These are phyloP conservation scores for Dendrothele bispora DNA, from an alignment of 768 basidiomycete genomes.

Conservation along the genomic window DNA sequence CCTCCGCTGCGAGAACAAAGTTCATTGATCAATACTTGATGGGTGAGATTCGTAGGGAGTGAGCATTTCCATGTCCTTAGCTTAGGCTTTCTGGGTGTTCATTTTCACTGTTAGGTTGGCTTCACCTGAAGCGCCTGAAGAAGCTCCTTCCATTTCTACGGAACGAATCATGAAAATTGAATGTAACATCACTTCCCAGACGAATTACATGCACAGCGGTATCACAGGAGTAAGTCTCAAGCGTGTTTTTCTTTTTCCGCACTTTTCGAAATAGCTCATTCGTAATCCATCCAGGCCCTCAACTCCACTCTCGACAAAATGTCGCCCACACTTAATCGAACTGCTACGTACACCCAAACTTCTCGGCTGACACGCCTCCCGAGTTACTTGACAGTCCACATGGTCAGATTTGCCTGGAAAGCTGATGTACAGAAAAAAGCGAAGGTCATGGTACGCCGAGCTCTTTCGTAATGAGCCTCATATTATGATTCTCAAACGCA, in stretches of 20 bases:
- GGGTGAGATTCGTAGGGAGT: constrained; percentile 76
- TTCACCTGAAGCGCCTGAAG: constrained; percentile 71
- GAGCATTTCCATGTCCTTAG: constrained; percentile 13
- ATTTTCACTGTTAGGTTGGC: not conserved
- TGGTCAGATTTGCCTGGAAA: constrained; percentile 97
- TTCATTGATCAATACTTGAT: constrained; percentile 83
- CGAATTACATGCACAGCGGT: constrained; percentile 87
- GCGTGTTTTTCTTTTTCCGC: not conserved
- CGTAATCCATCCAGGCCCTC: constrained; percentile 56
- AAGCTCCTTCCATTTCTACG: constrained; percentile 56
- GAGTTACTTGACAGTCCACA: constrained; percentile 82
- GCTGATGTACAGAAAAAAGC: constrained; percentile 89
- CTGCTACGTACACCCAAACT: constrained; percentile 79
- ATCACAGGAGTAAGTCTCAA: constrained; percentile 64
- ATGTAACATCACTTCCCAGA: constrained; percentile 85
- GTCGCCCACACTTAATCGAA: constrained; percentile 75
- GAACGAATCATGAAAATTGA: constrained; percentile 88
- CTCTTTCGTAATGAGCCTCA: not conserved
- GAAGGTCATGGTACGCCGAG: constrained; percentile 83
- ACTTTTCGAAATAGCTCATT: not conserved
- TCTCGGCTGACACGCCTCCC: constrained; percentile 85
- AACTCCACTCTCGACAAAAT: constrained; percentile 84
- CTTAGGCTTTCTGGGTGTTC: not conserved
- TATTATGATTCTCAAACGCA: not conserved
- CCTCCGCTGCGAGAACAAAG: constrained; percentile 39